Evolutionary conservation across 352 stramenopile genomes (phyloP).

Genomic region (Pseudoperonospora humuli): DNA sequence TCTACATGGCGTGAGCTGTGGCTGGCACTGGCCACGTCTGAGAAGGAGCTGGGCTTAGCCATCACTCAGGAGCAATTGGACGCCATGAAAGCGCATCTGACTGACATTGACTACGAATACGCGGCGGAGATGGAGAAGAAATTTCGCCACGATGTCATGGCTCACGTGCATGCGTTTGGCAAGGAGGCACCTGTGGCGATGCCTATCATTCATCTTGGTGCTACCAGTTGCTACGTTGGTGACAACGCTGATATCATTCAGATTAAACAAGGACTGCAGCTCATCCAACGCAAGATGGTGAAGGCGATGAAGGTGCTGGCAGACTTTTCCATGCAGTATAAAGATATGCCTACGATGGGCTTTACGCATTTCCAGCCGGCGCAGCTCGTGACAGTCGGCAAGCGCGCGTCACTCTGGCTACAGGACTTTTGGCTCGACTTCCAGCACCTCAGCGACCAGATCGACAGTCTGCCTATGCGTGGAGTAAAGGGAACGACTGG

Average conservation of each 20-base stretch:
- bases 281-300: slow-evolving; percentile 96
- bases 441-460: slow-evolving; percentile 91
- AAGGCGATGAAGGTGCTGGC: slow-evolving; percentile 93
- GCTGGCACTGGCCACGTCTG: slow-evolving; percentile 93
- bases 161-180: slow-evolving; percentile 97
- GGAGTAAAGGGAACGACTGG: slow-evolving; percentile 98
- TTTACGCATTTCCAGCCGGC: slow-evolving; percentile 99
- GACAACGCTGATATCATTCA: slow-evolving; percentile 99
- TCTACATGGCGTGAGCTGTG: slow-evolving; percentile 98
- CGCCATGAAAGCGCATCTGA: slow-evolving; percentile 92
- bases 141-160: slow-evolving; percentile 99
- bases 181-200: slow-evolving; percentile 93
- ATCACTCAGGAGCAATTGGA: slow-evolving; percentile 97
- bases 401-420: slow-evolving; percentile 96
- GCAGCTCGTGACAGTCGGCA: slow-evolving; percentile 98
- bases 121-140: slow-evolving; percentile 96
- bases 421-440: slow-evolving; percentile 97
- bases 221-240: slow-evolving; percentile 97
- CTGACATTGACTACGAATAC: slow-evolving; percentile 98
- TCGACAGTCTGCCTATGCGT: slow-evolving; percentile 94
- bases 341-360: slow-evolving; percentile 95
- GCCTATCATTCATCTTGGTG: slow-evolving; percentile 98
- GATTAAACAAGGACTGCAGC: slow-evolving; percentile 92
- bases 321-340: slow-evolving; percentile 94
- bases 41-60: slow-evolving; percentile 96